Evolutionary conservation across 2,329 filamentous ascomycete genomes (phyloP), one percentile per base, ranked within the genome.

Genomic region (Dothideomycetidae sp.): DNA sequence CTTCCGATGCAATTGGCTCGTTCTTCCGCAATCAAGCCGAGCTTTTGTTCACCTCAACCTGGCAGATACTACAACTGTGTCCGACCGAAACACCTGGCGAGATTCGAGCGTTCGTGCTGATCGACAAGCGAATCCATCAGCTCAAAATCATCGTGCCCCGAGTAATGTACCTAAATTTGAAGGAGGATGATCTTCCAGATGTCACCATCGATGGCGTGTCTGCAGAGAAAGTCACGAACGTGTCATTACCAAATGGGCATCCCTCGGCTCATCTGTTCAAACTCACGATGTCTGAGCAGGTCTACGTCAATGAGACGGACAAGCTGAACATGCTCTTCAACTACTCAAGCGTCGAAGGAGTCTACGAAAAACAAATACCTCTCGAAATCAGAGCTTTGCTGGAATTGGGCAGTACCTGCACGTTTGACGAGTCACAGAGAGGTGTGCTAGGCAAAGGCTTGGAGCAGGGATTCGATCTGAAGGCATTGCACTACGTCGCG

Each of bases 1-100:
- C 68, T 10, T 66, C 67, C 2, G 73, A 78, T 52, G 67, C 68
- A 0, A 66, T 80, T 46, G 78, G 78, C 39, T 70, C 69, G 29
- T 73, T 80, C 52, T 94, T 98, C 68, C 76, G 86, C 53, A 92
- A 90, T 48, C 86, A 94, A 55, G 88, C 88, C 1, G 84, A 96
- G 57, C 61, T 81, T 41, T 76, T 88, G 0, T 98, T 88, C 59
- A 83, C 81, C 53, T 86, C 79, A 50, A 93, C 83, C 3, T 99
- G 90, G 90, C 88, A 98, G 56, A 69, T 99, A 13, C 64, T 98
- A 23, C 86, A 98, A 52, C 70, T 98, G 12, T 75, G 78, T 48
- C 71, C 80, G 14, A 88, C 84, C 0, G 81, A 90, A 33, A 80
- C 70, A 13, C 84, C 86, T 2, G 90, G 92, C 7, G 74, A 93